These are phyloP conservation scores for Corylus heterophylla DNA, from an alignment of 306 rosid species.

Conservation along the genomic window DNA sequence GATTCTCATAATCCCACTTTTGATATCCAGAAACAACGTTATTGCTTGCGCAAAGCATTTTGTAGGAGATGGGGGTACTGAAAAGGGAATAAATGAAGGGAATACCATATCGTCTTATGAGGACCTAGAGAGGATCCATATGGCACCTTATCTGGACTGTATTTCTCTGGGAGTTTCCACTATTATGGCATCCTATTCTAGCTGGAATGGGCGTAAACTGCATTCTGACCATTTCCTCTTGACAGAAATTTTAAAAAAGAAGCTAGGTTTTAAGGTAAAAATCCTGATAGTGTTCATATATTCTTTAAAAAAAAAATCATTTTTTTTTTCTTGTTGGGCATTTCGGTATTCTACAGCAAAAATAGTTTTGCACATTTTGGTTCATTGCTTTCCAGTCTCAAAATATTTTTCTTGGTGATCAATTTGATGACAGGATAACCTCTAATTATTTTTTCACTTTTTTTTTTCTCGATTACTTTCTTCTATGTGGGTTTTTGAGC, in stretches of 20 bases:
- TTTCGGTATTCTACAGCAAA: background rate
- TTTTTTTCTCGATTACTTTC: too few relatives aligned
- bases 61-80: constrained; percentile 92
- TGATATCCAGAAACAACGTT: constrained; percentile 61
- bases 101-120: constrained; percentile 64
- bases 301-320: background rate
- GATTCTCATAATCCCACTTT: constrained; percentile 19
- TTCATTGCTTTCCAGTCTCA: background rate
- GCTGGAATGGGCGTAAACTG: constrained; percentile 78
- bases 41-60: constrained; percentile 98
- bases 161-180: constrained; percentile 82
- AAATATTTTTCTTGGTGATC: background rate
- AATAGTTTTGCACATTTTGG: background rate
- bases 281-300: background rate
- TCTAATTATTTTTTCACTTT: too few relatives aligned
- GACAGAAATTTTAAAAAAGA: constrained; percentile 69
- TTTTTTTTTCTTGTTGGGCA: background rate
- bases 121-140: constrained; percentile 76
- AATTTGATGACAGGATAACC: background rate
- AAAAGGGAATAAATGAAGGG: constrained; percentile 80
- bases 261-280: constrained; percentile 80
- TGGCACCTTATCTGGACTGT: constrained; percentile 89
- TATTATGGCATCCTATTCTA: constrained; percentile 81
- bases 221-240: constrained; percentile 69
- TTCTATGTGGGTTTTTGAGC: too few relatives aligned